phyloP scores from a whole-genome alignment of 208 protist species.

The Naegleria lovaniensis region DNA sequence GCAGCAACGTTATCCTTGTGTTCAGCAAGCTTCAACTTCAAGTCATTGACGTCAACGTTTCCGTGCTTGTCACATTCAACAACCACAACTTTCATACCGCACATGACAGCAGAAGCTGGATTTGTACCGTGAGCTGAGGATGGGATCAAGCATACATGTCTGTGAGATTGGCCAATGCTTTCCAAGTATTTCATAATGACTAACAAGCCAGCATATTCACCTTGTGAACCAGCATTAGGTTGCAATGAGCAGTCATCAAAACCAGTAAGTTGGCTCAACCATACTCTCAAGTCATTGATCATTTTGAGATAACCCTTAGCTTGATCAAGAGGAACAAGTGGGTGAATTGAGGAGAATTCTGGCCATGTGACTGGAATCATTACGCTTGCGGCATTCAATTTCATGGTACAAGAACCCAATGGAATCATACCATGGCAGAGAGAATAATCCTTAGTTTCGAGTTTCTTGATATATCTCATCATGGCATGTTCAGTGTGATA shows the following conservation, averaged over 20 bases:
- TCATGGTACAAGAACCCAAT: slow-evolving; percentile 97
- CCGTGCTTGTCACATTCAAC: slow-evolving; percentile 81
- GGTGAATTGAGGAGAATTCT: slow-evolving; percentile 83
- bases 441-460: slow-evolving; percentile 86
- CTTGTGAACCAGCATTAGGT: slow-evolving; percentile 91
- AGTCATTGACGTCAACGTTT: slow-evolving; percentile 80
- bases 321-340: slow-evolving; percentile 85
- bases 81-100: slow-evolving; percentile 73
- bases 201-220: slow-evolving; percentile 92
- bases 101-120: slow-evolving; percentile 88
- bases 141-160: slow-evolving; percentile 94
- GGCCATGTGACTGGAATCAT: slow-evolving; percentile 91
- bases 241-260: slow-evolving; percentile 88
- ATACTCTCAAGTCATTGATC: slow-evolving; percentile 66
- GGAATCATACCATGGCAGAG: slow-evolving; percentile 91
- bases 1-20: slow-evolving; percentile 79
- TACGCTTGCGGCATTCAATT: slow-evolving; percentile 90
- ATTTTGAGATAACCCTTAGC: slow-evolving; percentile 67
- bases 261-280: slow-evolving; percentile 84
- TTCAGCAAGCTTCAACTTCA: slow-evolving; percentile 75
- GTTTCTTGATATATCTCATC: slow-evolving; percentile 88
- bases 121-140: slow-evolving; percentile 96
- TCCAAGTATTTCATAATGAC: slow-evolving; percentile 68
- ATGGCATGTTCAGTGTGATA: slow-evolving; percentile 91
- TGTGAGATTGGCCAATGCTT: slow-evolving; percentile 63